Base-by-base conservation (phyloP, 2,329 filamentous ascomycete species). In the Tolypocladium endophyticum region DNA sequence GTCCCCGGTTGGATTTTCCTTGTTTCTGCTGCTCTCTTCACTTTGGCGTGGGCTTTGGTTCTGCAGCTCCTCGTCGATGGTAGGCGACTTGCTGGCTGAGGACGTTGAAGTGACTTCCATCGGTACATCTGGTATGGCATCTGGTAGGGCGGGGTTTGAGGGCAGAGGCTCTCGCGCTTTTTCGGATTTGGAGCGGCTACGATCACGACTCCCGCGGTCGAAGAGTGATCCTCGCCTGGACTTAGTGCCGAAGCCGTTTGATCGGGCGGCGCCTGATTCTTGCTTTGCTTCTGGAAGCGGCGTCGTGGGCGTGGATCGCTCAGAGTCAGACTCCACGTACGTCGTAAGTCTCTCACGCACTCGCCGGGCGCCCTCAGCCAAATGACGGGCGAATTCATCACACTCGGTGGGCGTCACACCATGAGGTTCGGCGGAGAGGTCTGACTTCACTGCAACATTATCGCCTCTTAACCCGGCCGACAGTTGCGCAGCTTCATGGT, bases 301-400 rank as follows among this genome's bases (percentile, higher is more conserved):
- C 0, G 66, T 66, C 4, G 62, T 58, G 3, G 67, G 62, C 3
- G 72, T 66, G 4, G 68, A 62, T 43, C 60, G 65, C 14, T 78
- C 77, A 62, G 73, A 78, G 43, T 90, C 85, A 3, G 81, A 80
- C 65, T 89, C 87, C 0, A 84, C 85, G 63, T 86, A 87, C 0
- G 83, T 87, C 9, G 85, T 88, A 53, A 92, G 75, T 64, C 85
- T 87, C 71, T 92, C 88, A 57, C 89, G 85, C 9, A 92, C 87
- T 1, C 87, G 82, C 36, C 83, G 83, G 59, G 88, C 84, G 20
- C 88, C 84, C 63, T 86, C 82, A 2, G 87, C 88, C 45, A 92
- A 79, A 66, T 91, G 87, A 58, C 81, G 84, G 23, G 87, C 86
- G 68, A 92, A 92, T 35, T 90, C 88, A 58, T 90, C 85, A 5